Evolutionary conservation across 2,329 filamentous ascomycete species (phyloP), one percentile per base, ranked within the genome.

Genomic region (Chaetomium olivaceum): DNA sequence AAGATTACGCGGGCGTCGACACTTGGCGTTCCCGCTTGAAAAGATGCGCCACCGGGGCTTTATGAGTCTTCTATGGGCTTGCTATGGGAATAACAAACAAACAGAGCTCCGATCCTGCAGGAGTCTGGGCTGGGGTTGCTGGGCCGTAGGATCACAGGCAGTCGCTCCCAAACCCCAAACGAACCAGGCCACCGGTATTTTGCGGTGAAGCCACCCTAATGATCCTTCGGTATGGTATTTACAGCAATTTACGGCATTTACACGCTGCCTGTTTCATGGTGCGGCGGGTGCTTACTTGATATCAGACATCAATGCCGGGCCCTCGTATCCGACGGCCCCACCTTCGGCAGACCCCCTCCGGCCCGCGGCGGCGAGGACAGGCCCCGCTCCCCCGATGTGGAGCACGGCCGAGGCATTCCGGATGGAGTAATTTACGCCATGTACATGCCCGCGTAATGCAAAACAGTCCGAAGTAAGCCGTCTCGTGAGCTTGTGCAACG

Each of bases 91-190:
- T 50, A 12, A 43, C 48, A 51, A 27, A 51, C 23, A 51, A 51
- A 51, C 23, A 16, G 19, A n/a, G n/a, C n/a, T 58, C 29, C 29
- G 27, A 33, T 33, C 33, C 27, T 36, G 29, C 16, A 33, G 7
- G 16, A 23, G 39, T 16, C 27, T 3, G 27, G 27, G 27, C n/a
- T 39, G 21, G 56, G 23, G 56, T 43, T 6, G 56, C 56, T 46
- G 36, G 46, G 56, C 56, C 36, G 23, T 16, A 58, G 56, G 56
- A 58, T 48, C 9, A 25, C 25, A 58, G 56, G 56, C 56, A 58
- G 56, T 29, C 39, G 25, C 36, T 4, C 9, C 36, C 12, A 11
- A 7, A 33, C 39, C 3, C 27, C 3, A 58, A 25, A 25, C 16
- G 16, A 29, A 27, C 56, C 56, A 48, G 25, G 56, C 56, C n/a